These are phyloP conservation scores for Yamadazyma sp. DNA, from an alignment of 805 yeast species.

Conservation along the genomic window DNA sequence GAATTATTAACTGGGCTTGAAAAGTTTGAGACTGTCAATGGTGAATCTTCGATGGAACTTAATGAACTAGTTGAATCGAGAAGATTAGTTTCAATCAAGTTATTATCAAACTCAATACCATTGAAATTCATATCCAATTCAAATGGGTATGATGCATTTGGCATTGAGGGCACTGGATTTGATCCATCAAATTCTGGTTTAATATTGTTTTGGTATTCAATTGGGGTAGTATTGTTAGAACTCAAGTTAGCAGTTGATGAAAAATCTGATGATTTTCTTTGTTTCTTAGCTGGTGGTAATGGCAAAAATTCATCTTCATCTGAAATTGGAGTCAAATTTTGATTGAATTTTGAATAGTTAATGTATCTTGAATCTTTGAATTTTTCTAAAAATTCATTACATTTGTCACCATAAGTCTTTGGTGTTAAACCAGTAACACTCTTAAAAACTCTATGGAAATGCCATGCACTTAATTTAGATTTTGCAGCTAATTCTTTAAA, in stretches of 20 bases:
- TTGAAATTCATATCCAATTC: no score
- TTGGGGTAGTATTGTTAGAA: background rate
- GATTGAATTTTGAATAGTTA: slow-evolving; percentile 12
- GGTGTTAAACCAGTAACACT: slow-evolving; percentile 85
- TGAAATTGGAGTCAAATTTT: slow-evolving; percentile 10
- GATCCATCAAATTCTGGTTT: background rate
- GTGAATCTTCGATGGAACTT: no score
- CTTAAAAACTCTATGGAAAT: slow-evolving; percentile 87
- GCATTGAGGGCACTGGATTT: no score
- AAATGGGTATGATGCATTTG: no score
- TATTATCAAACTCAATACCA: no score
- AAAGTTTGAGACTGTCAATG: no score
- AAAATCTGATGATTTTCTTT: background rate
- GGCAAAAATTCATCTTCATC: slow-evolving; percentile 5
- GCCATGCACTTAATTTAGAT: slow-evolving; percentile 85
- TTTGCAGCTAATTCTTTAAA: slow-evolving; percentile 86
- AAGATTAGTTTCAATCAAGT: no score
- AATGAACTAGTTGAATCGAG: no score
- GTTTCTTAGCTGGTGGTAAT: slow-evolving; percentile 6
- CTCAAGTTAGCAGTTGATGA: background rate
- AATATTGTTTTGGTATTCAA: background rate
- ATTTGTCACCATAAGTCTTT: slow-evolving; percentile 82
- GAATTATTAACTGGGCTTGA: no score
- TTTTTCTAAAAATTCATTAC: slow-evolving; percentile 57
- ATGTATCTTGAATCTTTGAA: slow-evolving; percentile 19